These are phyloP conservation scores for Teratosphaeria destructans DNA, from an alignment of 2,329 filamentous ascomycete genomes.

Conservation along the genomic window DNA sequence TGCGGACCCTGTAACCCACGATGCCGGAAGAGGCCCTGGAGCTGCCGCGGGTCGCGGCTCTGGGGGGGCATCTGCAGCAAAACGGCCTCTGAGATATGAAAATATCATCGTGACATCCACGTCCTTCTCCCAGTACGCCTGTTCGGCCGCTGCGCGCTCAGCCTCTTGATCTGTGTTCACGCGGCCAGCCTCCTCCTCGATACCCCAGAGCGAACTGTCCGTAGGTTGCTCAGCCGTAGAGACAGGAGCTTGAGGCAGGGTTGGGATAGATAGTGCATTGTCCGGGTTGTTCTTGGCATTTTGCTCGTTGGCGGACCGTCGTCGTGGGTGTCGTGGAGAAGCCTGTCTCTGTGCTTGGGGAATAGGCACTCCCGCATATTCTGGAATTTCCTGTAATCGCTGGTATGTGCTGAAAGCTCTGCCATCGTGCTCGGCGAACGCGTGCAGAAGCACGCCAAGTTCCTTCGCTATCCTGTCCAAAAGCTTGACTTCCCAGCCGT, in stretches of 20 bases:
- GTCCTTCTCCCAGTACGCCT: slow-evolving; percentile 86
- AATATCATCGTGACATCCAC: slow-evolving; percentile 89
- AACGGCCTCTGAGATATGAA: slow-evolving; percentile 69
- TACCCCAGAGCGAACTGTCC: slow-evolving; percentile 54
- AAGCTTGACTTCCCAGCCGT: slow-evolving; percentile 63
- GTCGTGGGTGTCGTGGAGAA: slow-evolving; percentile 17
- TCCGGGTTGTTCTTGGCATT: slow-evolving; percentile 6
- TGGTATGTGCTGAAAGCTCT: slow-evolving; percentile 71
- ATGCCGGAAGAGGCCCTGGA: slow-evolving; percentile 18
- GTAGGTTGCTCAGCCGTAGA: slow-evolving; percentile 13
- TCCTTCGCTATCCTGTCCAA: slow-evolving; percentile 79
- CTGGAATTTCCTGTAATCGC: slow-evolving; percentile 42
- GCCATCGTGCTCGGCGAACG: slow-evolving; percentile 75
- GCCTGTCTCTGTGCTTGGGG: slow-evolving; percentile 6
- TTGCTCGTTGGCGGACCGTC: slow-evolving; percentile 7
- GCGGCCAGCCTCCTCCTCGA: slow-evolving; percentile 48
- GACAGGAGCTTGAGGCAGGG: slow-evolving; percentile 20
- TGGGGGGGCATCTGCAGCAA: slow-evolving; percentile 33
- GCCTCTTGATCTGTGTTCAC: slow-evolving; percentile 19
- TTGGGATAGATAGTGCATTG: slow-evolving; percentile 21
- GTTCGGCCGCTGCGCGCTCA: slow-evolving; percentile 32
- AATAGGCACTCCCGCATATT: slow-evolving; percentile 65
- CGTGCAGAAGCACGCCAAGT: slow-evolving; percentile 71
- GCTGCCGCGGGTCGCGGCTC: neutral
- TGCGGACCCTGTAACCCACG: slow-evolving; percentile 25